These are phyloP conservation scores for Backusella tuberculispora DNA, from an alignment of 192 early-diverging fungal genomes.

Conservation along the genomic window DNA sequence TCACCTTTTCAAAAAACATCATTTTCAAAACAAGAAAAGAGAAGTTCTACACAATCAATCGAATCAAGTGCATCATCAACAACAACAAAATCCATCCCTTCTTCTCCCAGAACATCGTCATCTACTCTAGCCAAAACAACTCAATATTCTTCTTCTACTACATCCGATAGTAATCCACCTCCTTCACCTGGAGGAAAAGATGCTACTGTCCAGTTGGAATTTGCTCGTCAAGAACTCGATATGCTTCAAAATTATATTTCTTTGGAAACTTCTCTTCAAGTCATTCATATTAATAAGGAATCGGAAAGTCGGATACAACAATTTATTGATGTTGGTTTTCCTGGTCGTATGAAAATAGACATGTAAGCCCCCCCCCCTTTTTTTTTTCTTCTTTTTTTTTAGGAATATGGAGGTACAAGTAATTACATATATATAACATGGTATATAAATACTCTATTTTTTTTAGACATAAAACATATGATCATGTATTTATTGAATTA, in stretches of 20 bases:
- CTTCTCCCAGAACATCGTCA: background rate
- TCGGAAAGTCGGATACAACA: constrained; percentile 60
- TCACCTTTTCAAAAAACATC: constrained; percentile 30
- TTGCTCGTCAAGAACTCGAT: constrained; percentile 54
- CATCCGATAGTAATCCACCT: background rate
- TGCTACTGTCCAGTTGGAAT: constrained; percentile 57
- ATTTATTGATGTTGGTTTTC: constrained; percentile 61
- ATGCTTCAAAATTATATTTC: constrained; percentile 68
- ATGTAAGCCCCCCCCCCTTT: constrained; percentile 49
- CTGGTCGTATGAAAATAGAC: constrained; percentile 58
- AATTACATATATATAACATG: background rate
- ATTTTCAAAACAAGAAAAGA: constrained; percentile 5
- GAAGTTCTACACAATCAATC: background rate
- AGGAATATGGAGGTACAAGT: background rate
- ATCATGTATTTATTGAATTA: constrained; percentile 79
- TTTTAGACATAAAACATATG: constrained; percentile 70
- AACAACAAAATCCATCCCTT: constrained; percentile 9
- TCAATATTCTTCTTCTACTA: background rate
- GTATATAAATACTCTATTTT: background rate
- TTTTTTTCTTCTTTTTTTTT: background rate
- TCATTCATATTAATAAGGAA: constrained; percentile 92
- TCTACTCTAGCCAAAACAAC: background rate
- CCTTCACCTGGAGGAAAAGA: constrained; percentile 39
- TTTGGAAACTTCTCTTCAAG: constrained; percentile 81
- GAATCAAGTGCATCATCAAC: constrained; percentile 23